Evolutionary conservation across 2,329 filamentous ascomycete genomes (phyloP).

Genomic region (Xenosphaeropsis pyriputrescens): DNA sequence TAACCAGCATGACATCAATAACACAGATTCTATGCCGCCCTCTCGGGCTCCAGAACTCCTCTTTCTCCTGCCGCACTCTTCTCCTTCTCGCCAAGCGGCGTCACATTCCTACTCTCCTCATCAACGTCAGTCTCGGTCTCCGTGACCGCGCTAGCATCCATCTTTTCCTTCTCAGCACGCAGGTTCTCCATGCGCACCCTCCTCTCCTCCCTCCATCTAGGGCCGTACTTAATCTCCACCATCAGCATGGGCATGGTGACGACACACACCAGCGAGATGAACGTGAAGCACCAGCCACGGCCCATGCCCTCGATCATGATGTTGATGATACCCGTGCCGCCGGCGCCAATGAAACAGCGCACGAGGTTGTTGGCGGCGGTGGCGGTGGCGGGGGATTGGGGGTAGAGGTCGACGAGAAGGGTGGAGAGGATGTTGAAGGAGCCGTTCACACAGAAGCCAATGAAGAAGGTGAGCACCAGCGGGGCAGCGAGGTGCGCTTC

Average conservation of each 20-base stretch:
- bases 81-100: no score
- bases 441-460: slow-evolving; percentile 40
- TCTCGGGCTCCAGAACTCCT: no score
- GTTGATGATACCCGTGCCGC: slow-evolving; percentile 41
- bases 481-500: slow-evolving; percentile 33
- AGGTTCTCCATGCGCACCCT: slow-evolving; percentile 23
- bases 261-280: slow-evolving; percentile 35
- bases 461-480: slow-evolving; percentile 34
- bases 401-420: slow-evolving; percentile 11
- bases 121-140: not conserved
- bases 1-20: no score
- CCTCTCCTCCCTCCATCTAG: slow-evolving; percentile 35
- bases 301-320: slow-evolving; percentile 41
- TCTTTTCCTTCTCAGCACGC: slow-evolving; percentile 14
- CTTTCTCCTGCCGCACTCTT: no score
- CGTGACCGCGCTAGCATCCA: not conserved
- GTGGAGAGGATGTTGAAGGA: slow-evolving; percentile 42
- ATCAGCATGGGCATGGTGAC: slow-evolving; percentile 31
- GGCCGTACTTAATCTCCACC: slow-evolving; percentile 31
- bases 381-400: slow-evolving; percentile 1
- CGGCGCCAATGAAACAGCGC: slow-evolving; percentile 45
- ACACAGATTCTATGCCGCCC: no score
- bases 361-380: slow-evolving; percentile 48
- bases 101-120: not conserved
- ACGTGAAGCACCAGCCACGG: slow-evolving; percentile 46